Conservation (phyloP, 202 grass and related monocot species). For the Panicum virgatum region DNA sequence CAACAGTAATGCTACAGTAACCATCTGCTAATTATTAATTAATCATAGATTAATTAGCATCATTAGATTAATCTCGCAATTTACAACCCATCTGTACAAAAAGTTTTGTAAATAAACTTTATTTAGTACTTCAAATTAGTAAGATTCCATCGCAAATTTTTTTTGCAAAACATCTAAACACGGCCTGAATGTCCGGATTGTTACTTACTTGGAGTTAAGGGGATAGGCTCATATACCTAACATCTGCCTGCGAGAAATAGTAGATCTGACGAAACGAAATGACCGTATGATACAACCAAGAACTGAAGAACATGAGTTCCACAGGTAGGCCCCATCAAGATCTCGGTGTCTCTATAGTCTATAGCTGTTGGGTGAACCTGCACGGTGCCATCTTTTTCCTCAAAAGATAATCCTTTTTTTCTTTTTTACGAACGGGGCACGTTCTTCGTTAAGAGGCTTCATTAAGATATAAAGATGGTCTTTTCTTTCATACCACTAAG, state of each 20-base stretch:
- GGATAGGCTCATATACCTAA: neutral
- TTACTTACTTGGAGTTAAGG: neutral
- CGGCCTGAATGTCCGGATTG: neutral
- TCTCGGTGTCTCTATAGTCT: neutral
- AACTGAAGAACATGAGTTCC: neutral
- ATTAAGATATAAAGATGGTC: neutral
- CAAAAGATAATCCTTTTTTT: neutral
- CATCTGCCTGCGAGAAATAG: neutral
- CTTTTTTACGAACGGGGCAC: too few relatives aligned
- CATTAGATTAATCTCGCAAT: too few relatives aligned
- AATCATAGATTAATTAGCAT: too few relatives aligned
- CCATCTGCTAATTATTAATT: too few relatives aligned
- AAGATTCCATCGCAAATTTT: too few relatives aligned
- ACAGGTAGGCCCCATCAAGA: neutral
- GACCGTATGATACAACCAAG: neutral
- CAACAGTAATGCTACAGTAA: too few relatives aligned
- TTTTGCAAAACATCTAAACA: too few relatives aligned
- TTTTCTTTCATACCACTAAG: neutral
- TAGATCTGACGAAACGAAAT: neutral
- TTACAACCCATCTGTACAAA: too few relatives aligned
- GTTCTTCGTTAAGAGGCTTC: too few relatives aligned
- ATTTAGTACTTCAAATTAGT: too few relatives aligned
- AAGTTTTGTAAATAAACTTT: too few relatives aligned
- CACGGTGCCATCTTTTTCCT: neutral
- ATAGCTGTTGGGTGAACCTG: neutral